phyloP scores from a whole-genome alignment of 441 rosid species.

The Populus trichocarpa region DNA sequence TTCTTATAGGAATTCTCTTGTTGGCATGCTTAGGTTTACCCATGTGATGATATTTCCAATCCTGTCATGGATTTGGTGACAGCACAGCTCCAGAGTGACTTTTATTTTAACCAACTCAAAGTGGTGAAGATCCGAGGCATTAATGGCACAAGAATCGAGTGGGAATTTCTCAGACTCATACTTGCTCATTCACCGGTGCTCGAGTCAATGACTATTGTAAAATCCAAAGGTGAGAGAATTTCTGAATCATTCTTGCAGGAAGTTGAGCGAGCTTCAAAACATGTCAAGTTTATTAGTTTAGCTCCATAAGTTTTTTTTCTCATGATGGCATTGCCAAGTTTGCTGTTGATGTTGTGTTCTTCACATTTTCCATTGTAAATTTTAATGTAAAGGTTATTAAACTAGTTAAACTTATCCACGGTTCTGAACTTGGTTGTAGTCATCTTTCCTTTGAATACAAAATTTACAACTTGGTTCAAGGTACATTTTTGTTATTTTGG shows the following conservation, averaged over 20 bases:
- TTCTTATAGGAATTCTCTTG: neutral
- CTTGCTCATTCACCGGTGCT: constrained; percentile 26
- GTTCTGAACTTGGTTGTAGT: neutral
- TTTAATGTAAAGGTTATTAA: neutral
- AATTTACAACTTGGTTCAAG: neutral
- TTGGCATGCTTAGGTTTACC: constrained; percentile 1
- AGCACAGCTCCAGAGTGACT: constrained; percentile 1
- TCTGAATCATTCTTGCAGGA: constrained; percentile 20
- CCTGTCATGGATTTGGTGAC: constrained; percentile 15
- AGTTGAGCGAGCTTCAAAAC: constrained; percentile 24
- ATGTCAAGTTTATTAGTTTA: constrained; percentile 21
- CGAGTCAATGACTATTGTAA: constrained; percentile 21
- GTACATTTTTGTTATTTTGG: neutral
- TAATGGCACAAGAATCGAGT: constrained; percentile 10
- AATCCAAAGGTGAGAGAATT: constrained; percentile 17
- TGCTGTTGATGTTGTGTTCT: neutral
- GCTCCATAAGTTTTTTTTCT: constrained; percentile 3
- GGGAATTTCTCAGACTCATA: constrained; percentile 27
- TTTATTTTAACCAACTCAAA: constrained; percentile 23
- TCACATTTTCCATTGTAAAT: neutral
- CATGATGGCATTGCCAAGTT: neutral
- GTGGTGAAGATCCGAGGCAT: constrained; percentile 28
- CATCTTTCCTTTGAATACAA: neutral
- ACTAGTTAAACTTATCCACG: neutral
- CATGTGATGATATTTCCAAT: neutral